Percentiles rank a stretch among this genome's conserved stretches.
Conservation (phyloP, 1,284 basidiomycete species). For the Singerocomus rubriflavus region DNA sequence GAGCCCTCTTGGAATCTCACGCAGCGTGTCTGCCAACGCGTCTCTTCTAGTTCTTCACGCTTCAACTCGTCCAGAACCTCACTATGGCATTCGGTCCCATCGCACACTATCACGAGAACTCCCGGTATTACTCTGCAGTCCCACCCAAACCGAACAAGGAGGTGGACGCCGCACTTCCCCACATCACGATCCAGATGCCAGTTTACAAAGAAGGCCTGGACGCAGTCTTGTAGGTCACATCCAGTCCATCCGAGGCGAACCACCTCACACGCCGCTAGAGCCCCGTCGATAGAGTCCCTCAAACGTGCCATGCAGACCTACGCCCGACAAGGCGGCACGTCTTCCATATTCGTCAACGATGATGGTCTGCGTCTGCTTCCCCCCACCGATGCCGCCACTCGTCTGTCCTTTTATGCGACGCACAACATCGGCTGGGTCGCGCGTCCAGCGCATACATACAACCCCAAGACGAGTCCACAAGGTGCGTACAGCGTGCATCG, state of each 20-base stretch:
- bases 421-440: conserved; percentile 85
- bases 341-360: conserved; percentile 73
- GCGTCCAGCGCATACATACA: conserved; percentile 64
- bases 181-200: conserved; percentile 75
- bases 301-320: conserved; percentile 88
- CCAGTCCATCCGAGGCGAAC: conserved; percentile 4
- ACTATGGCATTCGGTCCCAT: conserved; percentile 68
- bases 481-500: conserved; percentile 9
- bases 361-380: conserved; percentile 70
- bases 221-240: conserved; percentile 57
- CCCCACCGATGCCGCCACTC: conserved; percentile 56
- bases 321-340: conserved; percentile 77
- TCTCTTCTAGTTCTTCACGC: conserved; percentile 52
- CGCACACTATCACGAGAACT: conserved; percentile 73
- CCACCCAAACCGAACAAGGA: conserved; percentile 55
- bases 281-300: conserved; percentile 75
- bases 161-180: conserved; percentile 64
- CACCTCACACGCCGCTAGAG: conserved; percentile 36
- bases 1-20: conserved; percentile 25
- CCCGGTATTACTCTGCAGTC: conserved; percentile 66
- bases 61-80: conserved; percentile 60
- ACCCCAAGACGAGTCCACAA: conserved; percentile 35
- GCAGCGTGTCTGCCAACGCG: not conserved
- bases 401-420: conserved; percentile 73
- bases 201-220: conserved; percentile 77